These are phyloP conservation scores for Bipolaris oryzae DNA, from an alignment of 2,329 filamentous ascomycete genomes.

Conservation along the genomic window DNA sequence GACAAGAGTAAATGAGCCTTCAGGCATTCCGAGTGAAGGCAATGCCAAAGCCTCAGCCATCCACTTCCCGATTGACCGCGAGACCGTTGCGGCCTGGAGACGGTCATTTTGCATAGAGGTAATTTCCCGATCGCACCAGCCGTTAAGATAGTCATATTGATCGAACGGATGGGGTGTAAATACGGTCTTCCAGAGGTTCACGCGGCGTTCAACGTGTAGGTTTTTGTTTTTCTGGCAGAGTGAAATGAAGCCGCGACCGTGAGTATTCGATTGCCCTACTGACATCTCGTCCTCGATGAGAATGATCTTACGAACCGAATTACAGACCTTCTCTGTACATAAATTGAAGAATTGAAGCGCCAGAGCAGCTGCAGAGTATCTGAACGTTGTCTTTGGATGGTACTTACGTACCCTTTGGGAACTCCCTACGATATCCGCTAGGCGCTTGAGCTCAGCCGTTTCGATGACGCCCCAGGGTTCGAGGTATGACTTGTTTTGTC, in stretches of 20 bases:
- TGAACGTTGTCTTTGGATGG: not conserved
- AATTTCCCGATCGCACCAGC: too few species aligned
- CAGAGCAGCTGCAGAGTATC: not conserved
- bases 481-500: not conserved
- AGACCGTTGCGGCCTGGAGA: not conserved
- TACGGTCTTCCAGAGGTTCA: constrained; percentile 1
- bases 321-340: not conserved
- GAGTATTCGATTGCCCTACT: constrained; percentile 1
- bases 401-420: not conserved
- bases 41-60: constrained; percentile 10
- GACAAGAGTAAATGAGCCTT: constrained; percentile 8
- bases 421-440: not conserved
- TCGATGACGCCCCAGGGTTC: not conserved
- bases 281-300: not conserved
- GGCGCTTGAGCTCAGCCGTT: not conserved
- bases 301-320: not conserved
- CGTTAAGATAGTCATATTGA: too few species aligned
- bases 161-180: not conserved
- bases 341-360: not conserved
- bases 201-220: constrained; percentile 4
- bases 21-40: constrained; percentile 12
- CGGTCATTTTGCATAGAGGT: not conserved
- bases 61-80: not conserved
- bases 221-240: constrained; percentile 10
- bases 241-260: constrained; percentile 13